Conservation (phyloP, 2,329 filamentous ascomycete genomes). For the Nothopassalora personata region DNA sequence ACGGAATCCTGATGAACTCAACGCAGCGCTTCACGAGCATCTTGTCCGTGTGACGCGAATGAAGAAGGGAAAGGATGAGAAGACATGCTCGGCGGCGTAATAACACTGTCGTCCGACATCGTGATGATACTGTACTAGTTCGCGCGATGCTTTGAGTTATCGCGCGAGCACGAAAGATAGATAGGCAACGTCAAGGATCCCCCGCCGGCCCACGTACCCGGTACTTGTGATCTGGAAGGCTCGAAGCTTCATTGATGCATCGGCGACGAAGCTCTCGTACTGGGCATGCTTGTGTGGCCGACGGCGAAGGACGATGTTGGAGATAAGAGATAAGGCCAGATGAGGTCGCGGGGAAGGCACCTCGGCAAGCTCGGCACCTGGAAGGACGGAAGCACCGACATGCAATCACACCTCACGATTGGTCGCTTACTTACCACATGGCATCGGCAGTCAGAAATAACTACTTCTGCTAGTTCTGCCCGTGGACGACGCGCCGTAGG, state of each 20-base stretch:
- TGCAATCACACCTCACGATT: background rate
- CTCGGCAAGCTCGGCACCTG: too few relatives aligned
- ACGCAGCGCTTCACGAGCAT: slow-evolving; percentile 8
- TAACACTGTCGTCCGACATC: background rate
- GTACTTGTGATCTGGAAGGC: background rate
- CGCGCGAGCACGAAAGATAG: background rate
- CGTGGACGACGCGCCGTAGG: slow-evolving; percentile 2
- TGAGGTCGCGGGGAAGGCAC: background rate
- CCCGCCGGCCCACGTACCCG: background rate
- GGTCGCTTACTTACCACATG: background rate
- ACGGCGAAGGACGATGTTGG: background rate
- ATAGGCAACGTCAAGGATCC: background rate
- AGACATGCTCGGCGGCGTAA: background rate
- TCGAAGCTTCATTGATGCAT: background rate
- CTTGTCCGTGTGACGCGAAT: background rate
- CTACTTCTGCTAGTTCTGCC: too few relatives aligned
- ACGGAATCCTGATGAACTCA: slow-evolving; percentile 21
- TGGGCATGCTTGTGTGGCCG: background rate
- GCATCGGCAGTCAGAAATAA: background rate
- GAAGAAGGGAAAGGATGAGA: background rate
- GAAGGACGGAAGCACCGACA: too few relatives aligned
- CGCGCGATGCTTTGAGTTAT: background rate
- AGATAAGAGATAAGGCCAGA: background rate
- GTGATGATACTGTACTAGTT: background rate
- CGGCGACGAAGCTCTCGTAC: background rate